Conservation (phyloP, 768 basidiomycete species). For the Bullera alba region DNA sequence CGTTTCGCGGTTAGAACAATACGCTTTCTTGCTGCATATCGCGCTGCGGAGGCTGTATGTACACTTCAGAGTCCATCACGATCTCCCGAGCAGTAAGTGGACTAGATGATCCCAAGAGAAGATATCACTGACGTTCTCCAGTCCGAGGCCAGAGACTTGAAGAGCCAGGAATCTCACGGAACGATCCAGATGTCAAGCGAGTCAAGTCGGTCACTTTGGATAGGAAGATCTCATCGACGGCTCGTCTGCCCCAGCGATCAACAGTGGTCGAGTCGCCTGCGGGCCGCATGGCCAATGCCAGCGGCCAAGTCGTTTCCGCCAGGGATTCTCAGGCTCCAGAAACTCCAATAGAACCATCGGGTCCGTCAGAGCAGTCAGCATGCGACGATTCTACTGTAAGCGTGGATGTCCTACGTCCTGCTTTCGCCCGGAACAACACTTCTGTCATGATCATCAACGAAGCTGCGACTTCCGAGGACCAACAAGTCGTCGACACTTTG, state of each 20-base stretch:
- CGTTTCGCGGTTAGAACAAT: slow-evolving; percentile 92
- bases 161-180: slow-evolving; percentile 5
- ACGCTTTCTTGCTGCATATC: slow-evolving; percentile 92
- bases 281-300: slow-evolving; percentile 72
- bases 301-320: slow-evolving; percentile 34
- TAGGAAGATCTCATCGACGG: slow-evolving; percentile 89
- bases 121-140: slow-evolving; percentile 5
- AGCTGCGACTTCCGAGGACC: slow-evolving; percentile 39
- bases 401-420: slow-evolving; percentile 56
- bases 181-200: slow-evolving; percentile 76
- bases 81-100: slow-evolving; percentile 29
- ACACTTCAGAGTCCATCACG: slow-evolving; percentile 43
- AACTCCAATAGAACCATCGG: slow-evolving; percentile 4
- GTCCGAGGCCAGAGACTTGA: slow-evolving; percentile 18
- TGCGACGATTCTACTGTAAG: background rate
- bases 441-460: slow-evolving; percentile 86
- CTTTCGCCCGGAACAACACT: slow-evolving; percentile 70
- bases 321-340: slow-evolving; percentile 6
- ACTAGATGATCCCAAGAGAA: background rate
- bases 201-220: slow-evolving; percentile 92
- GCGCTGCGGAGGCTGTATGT: slow-evolving; percentile 85
- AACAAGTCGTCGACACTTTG: slow-evolving; percentile 45
- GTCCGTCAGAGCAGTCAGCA: slow-evolving; percentile 14
- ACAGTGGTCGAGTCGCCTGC: slow-evolving; percentile 93
- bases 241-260: slow-evolving; percentile 82